Evolutionary conservation across 2,329 filamentous ascomycete species (phyloP).

Genomic region (Phoma herbarum): DNA sequence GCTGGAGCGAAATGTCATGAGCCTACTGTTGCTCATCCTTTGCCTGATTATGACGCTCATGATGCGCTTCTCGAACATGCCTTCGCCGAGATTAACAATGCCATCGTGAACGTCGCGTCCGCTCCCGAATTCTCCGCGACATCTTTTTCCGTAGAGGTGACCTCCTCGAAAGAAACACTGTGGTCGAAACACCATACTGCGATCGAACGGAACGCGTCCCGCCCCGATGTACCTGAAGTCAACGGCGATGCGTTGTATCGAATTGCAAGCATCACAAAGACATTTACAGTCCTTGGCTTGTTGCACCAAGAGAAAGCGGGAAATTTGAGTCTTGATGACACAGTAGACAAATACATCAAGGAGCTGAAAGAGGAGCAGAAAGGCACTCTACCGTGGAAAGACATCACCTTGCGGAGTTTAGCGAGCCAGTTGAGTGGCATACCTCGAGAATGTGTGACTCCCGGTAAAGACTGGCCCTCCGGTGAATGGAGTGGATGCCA

Average conservation of each 20-base stretch:
- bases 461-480: background rate
- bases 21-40: constrained; percentile 51
- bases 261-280: constrained; percentile 51
- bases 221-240: constrained; percentile 49
- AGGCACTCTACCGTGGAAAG: constrained; percentile 51
- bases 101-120: constrained; percentile 34
- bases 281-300: constrained; percentile 47
- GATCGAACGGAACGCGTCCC: constrained; percentile 45
- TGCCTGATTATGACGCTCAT: constrained; percentile 42
- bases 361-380: constrained; percentile 42
- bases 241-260: constrained; percentile 54
- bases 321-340: constrained; percentile 47
- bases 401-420: constrained; percentile 55
- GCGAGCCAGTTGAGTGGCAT: constrained; percentile 56
- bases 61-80: constrained; percentile 41
- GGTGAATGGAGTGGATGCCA: constrained; percentile 18
- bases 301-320: constrained; percentile 46
- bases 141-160: constrained; percentile 54
- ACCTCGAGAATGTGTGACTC: constrained; percentile 50
- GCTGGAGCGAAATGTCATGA: constrained; percentile 47
- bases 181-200: constrained; percentile 54
- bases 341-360: constrained; percentile 45
- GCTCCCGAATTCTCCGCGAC: constrained; percentile 43
- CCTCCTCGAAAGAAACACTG: constrained; percentile 50
- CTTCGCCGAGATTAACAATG: constrained; percentile 41